phyloP scores from a whole-genome alignment of 257 asterid genomes.

The Forsythia viridissima region DNA sequence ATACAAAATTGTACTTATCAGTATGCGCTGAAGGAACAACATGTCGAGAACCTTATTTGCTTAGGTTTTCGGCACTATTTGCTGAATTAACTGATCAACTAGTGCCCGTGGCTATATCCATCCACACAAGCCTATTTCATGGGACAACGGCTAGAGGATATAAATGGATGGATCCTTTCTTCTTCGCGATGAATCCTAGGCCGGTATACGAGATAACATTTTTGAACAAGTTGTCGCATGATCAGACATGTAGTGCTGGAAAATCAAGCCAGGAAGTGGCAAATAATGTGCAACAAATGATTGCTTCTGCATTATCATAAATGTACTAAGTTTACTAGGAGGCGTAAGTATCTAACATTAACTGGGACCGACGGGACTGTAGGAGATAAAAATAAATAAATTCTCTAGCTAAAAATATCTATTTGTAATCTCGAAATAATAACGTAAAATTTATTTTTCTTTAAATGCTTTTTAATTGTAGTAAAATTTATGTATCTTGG shows the following conservation, averaged over 20 bases:
- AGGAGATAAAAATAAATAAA: not conserved
- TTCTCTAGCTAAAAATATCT: too few species aligned
- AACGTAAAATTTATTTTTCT: too few species aligned
- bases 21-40: slow-evolving; percentile 38
- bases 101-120: slow-evolving; percentile 33
- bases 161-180: slow-evolving; percentile 45
- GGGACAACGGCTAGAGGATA: slow-evolving; percentile 42
- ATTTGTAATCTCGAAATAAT: too few species aligned
- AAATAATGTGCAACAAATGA: slow-evolving; percentile 38
- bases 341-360: slow-evolving; percentile 38
- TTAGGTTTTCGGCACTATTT: slow-evolving; percentile 35
- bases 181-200: slow-evolving; percentile 35
- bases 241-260: slow-evolving; percentile 35
- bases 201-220: slow-evolving; percentile 39
- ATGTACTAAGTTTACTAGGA: slow-evolving; percentile 42
- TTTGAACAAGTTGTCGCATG: slow-evolving; percentile 32
- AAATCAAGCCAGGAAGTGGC: slow-evolving; percentile 40
- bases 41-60: slow-evolving; percentile 36
- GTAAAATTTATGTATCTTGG: too few species aligned
- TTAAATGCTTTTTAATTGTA: too few species aligned
- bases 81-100: slow-evolving; percentile 34
- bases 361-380: slow-evolving; percentile 43
- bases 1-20: too few species aligned
- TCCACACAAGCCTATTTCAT: slow-evolving; percentile 23
- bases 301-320: slow-evolving; percentile 28